Conservation (phyloP, 1,139 yeast genomes). For the Pichia sp. region DNA sequence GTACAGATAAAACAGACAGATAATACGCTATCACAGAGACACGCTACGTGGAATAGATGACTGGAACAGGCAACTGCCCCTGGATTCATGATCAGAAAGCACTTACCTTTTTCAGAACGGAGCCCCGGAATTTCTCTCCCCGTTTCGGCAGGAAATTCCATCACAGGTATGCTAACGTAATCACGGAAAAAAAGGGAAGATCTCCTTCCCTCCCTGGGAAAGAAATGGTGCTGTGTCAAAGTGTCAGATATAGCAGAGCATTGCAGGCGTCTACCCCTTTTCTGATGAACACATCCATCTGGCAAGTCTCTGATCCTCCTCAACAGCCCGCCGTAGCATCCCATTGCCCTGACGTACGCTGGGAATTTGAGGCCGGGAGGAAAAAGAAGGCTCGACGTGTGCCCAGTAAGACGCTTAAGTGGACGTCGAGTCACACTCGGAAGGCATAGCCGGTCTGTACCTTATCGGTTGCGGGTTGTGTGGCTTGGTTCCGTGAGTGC, state of each 20-base stretch:
- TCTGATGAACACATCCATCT: no score
- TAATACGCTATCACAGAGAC: neutral
- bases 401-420: no score
- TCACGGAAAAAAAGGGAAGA: neutral
- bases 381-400: no score
- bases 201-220: no score
- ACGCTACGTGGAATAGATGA: neutral
- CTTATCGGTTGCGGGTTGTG: neutral
- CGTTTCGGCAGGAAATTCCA: neutral
- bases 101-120: neutral
- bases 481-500: neutral
- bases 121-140: conserved; percentile 1
- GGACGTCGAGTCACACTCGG: no score
- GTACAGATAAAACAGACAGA: neutral
- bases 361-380: no score
- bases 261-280: neutral
- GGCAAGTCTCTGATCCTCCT: no score
- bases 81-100: neutral
- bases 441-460: neutral
- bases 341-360: neutral
- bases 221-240: no score
- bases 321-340: neutral
- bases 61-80: neutral
- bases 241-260: neutral
- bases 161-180: neutral